A percentile compares a stretch with the other conserved stretches of the same genome.
Conservation (phyloP, 1,284 basidiomycete species). For the Puccinia horiana region DNA sequence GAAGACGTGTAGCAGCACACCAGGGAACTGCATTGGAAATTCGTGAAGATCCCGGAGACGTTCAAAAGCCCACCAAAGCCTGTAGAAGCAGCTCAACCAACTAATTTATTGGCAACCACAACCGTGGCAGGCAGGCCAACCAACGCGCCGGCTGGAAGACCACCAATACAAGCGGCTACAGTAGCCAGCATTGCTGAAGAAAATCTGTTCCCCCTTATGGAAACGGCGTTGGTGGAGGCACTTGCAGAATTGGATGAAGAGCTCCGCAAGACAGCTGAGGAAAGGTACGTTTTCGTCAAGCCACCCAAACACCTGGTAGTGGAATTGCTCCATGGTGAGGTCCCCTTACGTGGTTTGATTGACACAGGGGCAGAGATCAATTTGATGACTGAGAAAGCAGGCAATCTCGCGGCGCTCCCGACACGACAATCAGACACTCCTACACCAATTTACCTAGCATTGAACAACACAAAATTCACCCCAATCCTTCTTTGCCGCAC, state of each 20-base stretch:
- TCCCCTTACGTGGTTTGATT: not conserved
- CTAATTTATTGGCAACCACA: not conserved
- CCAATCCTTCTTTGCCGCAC: not conserved
- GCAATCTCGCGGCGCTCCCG: not conserved
- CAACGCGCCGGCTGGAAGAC: not conserved
- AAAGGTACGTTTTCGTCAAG: not conserved
- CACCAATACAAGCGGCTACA: not conserved
- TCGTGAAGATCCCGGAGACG: not conserved
- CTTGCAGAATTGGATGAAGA: not conserved
- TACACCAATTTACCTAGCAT: not conserved
- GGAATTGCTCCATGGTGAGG: not conserved
- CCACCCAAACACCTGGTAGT: not conserved
- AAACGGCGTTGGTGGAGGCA: not conserved
- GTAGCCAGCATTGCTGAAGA: not conserved
- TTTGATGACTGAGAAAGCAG: not conserved
- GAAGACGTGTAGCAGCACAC: slow-evolving; percentile 5
- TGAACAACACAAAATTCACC: not conserved
- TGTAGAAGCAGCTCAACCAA: not conserved
- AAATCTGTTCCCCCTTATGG: not conserved
- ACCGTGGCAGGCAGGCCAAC: slow-evolving; percentile 8
- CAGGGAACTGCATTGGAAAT: not conserved
- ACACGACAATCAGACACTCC: not conserved
- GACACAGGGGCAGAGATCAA: too few relatives aligned
- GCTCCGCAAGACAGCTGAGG: not conserved
- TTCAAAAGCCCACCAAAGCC: not conserved